phyloP scores from a whole-genome alignment of 768 basidiomycete species.

The Leccinum uliginosum region DNA sequence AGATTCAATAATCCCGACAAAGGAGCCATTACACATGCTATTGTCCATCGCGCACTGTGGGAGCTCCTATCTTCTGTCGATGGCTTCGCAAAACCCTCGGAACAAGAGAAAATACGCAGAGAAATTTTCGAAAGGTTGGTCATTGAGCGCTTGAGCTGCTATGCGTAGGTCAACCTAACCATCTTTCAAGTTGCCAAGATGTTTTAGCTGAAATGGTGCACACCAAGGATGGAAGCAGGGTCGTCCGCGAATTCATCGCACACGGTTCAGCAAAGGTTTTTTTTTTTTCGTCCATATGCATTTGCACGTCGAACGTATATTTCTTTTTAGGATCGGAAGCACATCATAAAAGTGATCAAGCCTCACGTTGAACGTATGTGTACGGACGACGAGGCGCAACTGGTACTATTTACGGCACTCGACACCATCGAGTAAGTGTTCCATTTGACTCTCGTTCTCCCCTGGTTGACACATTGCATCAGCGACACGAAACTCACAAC shows the following conservation, averaged over 20 bases:
- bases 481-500: conserved; percentile 89
- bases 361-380: conserved; percentile 89
- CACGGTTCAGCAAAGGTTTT: conserved; percentile 76
- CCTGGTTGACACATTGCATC: neutral
- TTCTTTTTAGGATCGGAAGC: conserved; percentile 72
- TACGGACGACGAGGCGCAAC: conserved; percentile 83
- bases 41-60: conserved; percentile 84
- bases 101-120: conserved; percentile 66
- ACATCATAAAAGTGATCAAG: conserved; percentile 83
- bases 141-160: too few species aligned
- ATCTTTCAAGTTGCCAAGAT: conserved; percentile 63
- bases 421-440: conserved; percentile 80
- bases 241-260: conserved; percentile 81
- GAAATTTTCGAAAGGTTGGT: conserved; percentile 79
- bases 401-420: conserved; percentile 84
- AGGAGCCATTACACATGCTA: conserved; percentile 78
- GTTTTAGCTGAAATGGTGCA: conserved; percentile 90
- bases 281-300: neutral
- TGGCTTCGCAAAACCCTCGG: conserved; percentile 53
- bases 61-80: conserved; percentile 73
- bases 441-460: neutral
- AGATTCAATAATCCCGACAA: conserved; percentile 94
- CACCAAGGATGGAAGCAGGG: conserved; percentile 86
- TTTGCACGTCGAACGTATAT: neutral
- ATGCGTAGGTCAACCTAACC: neutral